Evolutionary conservation across 1,284 basidiomycete species (phyloP), one percentile per base, ranked within the genome.

Genomic region (Pseudozyma sp.): DNA sequence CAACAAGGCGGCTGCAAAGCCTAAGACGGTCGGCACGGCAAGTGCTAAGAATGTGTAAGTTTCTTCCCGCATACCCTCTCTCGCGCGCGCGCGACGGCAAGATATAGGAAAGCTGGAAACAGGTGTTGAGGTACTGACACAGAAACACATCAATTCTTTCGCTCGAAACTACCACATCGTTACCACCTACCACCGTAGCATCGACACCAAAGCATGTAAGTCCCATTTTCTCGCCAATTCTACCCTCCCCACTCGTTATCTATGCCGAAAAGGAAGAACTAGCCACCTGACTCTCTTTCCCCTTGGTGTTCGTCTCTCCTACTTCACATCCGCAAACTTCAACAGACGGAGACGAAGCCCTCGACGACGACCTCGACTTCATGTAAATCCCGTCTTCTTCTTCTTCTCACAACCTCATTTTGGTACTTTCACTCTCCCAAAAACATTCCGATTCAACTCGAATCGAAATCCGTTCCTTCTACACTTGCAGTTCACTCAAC

Each of bases 321-420:
- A 44, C 9, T 44, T 44, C 43, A 44, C 43, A 16, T 47, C 11
- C 25, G 43, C 43, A 10, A 10, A 16, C 43, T 10, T 5, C 50
- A 9, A 36, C 49, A 74, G 65, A 84, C 52, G 82, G 82, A 42
- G 76, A 81, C 52, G 82, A 84, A 48, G 82, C 81, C 25, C 72
- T 84, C 42, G 82, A 83, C 44, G 82, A 84, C 59, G 82, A 84
- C 55, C 65, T 83, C 11, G 82, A 84, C 67, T 84, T 84, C 51
- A 84, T 84, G 82, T 84, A 69, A 70, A 49, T 18, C 43, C 43
- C 14, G 18, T 6, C 43, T 18, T 18, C 43, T 19, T n/a, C 5
- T 16, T 10, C 18, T 3, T 44, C 13, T 49, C 11, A 10, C 13
- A 4, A 7, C 18, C 25, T 12, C 5, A 6, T 12, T 19, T 14